These are phyloP conservation scores for Cordyceps farinosa DNA, from an alignment of 2,329 filamentous ascomycete genomes.

Conservation along the genomic window DNA sequence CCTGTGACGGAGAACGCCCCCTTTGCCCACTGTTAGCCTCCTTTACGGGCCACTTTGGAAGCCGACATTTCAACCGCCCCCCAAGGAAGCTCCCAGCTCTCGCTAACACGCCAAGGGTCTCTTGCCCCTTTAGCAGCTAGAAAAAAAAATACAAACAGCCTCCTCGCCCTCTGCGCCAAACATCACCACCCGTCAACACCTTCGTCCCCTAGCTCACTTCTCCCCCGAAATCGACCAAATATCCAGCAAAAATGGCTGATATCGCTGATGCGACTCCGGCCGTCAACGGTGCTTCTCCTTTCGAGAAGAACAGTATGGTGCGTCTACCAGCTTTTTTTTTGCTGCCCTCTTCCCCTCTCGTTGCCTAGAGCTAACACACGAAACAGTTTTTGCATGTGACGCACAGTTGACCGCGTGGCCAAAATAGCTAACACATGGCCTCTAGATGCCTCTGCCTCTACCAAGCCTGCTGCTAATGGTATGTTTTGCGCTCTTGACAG, in stretches of 20 bases:
- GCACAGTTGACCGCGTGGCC: slow-evolving; percentile 16
- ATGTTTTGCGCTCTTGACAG: background rate
- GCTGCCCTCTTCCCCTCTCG: background rate
- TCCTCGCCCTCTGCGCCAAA: slow-evolving; percentile 4
- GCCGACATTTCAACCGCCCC: background rate
- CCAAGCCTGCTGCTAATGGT: slow-evolving; percentile 34
- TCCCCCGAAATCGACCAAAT: slow-evolving; percentile 11
- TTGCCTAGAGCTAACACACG: slow-evolving; percentile 15
- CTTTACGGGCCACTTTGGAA: background rate
- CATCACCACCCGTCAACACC: slow-evolving; percentile 6
- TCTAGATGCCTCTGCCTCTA: slow-evolving; percentile 12
- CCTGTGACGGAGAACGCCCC: background rate
- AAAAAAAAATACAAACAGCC: slow-evolving; percentile 11
- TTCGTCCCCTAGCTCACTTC: background rate
- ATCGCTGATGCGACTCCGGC: slow-evolving; percentile 35
- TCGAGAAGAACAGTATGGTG: slow-evolving; percentile 53
- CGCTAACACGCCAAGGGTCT: slow-evolving; percentile 16
- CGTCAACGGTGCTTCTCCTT: slow-evolving; percentile 45
- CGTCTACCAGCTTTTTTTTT: slow-evolving; percentile 26
- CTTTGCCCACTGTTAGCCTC: background rate
- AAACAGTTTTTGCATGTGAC: slow-evolving; percentile 20
- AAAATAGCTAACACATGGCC: slow-evolving; percentile 14
- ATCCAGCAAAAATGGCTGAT: slow-evolving; percentile 37
- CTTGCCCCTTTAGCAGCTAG: slow-evolving; percentile 15
- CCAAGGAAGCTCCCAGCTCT: slow-evolving; percentile 12